These are phyloP conservation scores for Penicillium frequentans DNA, from an alignment of 2,329 filamentous ascomycete species.

Conservation along the genomic window DNA sequence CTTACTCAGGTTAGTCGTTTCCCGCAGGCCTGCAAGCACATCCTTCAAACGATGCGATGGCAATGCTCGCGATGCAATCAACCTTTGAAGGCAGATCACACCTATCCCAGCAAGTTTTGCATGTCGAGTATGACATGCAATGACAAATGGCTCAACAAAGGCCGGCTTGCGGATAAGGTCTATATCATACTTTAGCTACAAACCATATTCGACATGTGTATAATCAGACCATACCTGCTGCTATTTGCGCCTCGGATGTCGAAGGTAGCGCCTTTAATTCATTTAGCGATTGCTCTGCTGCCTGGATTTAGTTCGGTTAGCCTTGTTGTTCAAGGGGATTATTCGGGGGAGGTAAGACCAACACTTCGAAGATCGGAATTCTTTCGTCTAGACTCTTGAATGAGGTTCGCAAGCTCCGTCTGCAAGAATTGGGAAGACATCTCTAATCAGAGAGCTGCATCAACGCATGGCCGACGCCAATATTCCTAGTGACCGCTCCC, in stretches of 20 bases:
- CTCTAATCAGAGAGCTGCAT: conserved; percentile 37
- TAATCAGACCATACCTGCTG: conserved; percentile 57
- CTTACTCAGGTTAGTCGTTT: conserved; percentile 72
- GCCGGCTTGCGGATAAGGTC: conserved; percentile 78
- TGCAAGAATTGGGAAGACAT: conserved; percentile 92
- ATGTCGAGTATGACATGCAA: conserved; percentile 89
- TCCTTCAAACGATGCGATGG: conserved; percentile 78
- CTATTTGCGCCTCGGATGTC: conserved; percentile 73
- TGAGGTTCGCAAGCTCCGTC: conserved; percentile 83
- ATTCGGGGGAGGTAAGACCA: conserved; percentile 11
- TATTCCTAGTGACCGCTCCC: conserved; percentile 2
- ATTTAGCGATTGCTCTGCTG: conserved; percentile 88
- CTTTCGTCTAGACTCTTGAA: conserved; percentile 95
- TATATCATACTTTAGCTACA: conserved; percentile 41
- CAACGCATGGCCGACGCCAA: conserved; percentile 30
- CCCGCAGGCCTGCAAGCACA: conserved; percentile 81
- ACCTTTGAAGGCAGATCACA: conserved; percentile 82
- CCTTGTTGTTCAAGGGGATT: conserved; percentile 6
- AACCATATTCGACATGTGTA: neutral
- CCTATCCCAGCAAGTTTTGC: conserved; percentile 85
- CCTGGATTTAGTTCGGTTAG: conserved; percentile 52
- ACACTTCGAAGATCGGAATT: conserved; percentile 81
- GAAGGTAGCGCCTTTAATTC: conserved; percentile 77
- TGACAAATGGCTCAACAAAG: conserved; percentile 90
- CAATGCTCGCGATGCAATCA: conserved; percentile 79